Percentiles rank a stretch among this genome's conserved stretches.
Evolutionary conservation across 768 basidiomycete genomes (phyloP).

Genomic region (Filobasidium floriforme): DNA sequence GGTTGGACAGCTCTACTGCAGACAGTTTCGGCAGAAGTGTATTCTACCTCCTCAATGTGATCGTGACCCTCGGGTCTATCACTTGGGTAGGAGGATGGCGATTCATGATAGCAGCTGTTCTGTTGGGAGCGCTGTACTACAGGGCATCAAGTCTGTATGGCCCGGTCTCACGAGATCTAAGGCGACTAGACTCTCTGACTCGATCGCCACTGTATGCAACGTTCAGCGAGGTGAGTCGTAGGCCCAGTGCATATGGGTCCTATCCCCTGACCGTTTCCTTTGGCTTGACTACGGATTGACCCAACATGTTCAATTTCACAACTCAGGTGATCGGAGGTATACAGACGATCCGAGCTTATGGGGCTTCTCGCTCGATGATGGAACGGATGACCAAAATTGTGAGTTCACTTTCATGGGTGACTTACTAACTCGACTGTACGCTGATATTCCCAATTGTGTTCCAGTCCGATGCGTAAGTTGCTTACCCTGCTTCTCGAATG

Average conservation of each 20-base stretch:
- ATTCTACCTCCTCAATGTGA: constrained; percentile 60
- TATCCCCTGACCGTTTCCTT: too few species aligned
- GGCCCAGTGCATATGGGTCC: too few species aligned
- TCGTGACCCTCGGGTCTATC: constrained; percentile 66
- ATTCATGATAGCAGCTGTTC: constrained; percentile 55
- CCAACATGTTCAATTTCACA: too few species aligned
- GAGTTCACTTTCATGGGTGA: constrained; percentile 37
- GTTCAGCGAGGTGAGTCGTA: too few species aligned
- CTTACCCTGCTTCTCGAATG: too few species aligned
- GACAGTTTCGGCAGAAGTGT: constrained; percentile 73
- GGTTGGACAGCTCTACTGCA: constrained; percentile 71
- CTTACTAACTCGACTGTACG: constrained; percentile 48
- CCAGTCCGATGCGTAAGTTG: constrained; percentile 9
- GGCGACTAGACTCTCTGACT: constrained; percentile 49
- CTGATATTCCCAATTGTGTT: too few species aligned
- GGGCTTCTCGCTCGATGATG: constrained; percentile 48
- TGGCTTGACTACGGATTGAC: too few species aligned
- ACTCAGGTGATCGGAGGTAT: constrained; percentile 53
- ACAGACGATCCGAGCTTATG: constrained; percentile 67
- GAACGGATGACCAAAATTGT: constrained; percentile 65
- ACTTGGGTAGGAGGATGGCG: constrained; percentile 69
- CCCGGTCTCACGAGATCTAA: constrained; percentile 63
- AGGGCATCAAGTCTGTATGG: constrained; percentile 55
- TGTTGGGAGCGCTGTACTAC: constrained; percentile 42
- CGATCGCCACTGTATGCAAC: constrained; percentile 53